Conservation (phyloP, 352 stramenopile species). For the Globisporangium nagaii region DNA sequence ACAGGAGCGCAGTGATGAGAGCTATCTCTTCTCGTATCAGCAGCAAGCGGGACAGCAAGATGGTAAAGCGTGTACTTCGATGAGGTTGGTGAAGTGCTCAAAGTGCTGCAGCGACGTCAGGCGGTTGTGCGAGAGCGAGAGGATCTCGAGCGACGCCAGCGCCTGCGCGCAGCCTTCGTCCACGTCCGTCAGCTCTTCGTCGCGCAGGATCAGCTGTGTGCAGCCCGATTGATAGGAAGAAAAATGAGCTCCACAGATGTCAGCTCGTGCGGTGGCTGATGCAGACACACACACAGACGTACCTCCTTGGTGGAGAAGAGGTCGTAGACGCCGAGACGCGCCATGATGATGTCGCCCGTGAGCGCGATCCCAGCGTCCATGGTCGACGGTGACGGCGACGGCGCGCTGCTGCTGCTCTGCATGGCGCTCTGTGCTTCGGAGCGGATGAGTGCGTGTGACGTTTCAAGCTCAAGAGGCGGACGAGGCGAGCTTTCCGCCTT, state of each 20-base stretch:
- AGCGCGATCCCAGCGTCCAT: constrained; percentile 8
- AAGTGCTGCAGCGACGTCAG: constrained; percentile 57
- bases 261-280: too few species aligned
- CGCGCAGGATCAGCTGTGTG: constrained; percentile 61
- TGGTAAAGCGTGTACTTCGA: too few species aligned
- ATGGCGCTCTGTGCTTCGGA: neutral
- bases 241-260: too few species aligned
- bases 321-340: constrained; percentile 53
- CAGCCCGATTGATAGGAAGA: neutral
- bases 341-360: constrained; percentile 52
- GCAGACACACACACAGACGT: neutral
- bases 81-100: constrained; percentile 60
- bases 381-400: too few species aligned
- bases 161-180: constrained; percentile 51
- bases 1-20: too few species aligned
- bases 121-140: constrained; percentile 81
- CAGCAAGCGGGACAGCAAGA: too few species aligned
- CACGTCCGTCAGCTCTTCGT: constrained; percentile 44
- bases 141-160: constrained; percentile 58
- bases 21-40: too few species aligned
- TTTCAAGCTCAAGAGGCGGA: constrained; percentile 22
- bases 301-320: constrained; percentile 61
- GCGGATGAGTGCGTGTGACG: too few species aligned
- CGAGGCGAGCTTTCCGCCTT: neutral
- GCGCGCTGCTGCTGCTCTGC: neutral